Evolutionary conservation across 345 rosid genomes (phyloP).

Genomic region (Ailanthus altissimus): DNA sequence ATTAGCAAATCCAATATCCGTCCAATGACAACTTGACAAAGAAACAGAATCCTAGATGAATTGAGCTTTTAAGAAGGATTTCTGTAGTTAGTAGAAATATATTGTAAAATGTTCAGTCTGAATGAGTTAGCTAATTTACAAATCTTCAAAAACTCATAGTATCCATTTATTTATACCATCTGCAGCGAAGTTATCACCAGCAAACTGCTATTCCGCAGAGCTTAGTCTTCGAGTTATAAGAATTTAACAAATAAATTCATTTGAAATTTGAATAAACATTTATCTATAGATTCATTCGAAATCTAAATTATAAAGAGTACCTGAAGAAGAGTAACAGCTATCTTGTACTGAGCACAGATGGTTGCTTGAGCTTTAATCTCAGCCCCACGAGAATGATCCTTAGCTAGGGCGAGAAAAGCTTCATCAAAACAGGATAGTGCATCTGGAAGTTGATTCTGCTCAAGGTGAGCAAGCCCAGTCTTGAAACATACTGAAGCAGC

Average conservation of each 20-base stretch:
- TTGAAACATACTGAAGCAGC: conserved; percentile 90
- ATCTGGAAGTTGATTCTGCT: conserved; percentile 97
- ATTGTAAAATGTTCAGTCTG: not conserved
- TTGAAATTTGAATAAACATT: conserved; percentile 5
- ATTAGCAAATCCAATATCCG: not conserved
- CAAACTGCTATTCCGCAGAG: not conserved
- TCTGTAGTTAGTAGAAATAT: not conserved
- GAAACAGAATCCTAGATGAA: not conserved
- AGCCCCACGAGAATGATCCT: conserved; percentile 94
- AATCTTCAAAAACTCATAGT: not conserved
- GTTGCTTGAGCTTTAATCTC: conserved; percentile 98
- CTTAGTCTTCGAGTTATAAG: not conserved
- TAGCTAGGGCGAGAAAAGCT: conserved; percentile 95
- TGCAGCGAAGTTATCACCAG: not conserved
- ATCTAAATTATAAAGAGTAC: conserved; percentile 36
- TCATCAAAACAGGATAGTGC: conserved; percentile 95
- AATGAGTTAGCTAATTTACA: not conserved
- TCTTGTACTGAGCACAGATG: conserved; percentile 96
- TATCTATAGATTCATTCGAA: conserved; percentile 1
- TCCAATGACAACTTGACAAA: not conserved
- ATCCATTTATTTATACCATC: not conserved
- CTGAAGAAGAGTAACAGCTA: conserved; percentile 90
- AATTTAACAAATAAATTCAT: conserved; percentile 1
- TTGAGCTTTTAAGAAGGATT: not conserved
- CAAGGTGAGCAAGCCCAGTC: conserved; percentile 94